phyloP scores from a whole-genome alignment of 371 early-diverging fungal genomes.

The Capillidium heterosporum region DNA sequence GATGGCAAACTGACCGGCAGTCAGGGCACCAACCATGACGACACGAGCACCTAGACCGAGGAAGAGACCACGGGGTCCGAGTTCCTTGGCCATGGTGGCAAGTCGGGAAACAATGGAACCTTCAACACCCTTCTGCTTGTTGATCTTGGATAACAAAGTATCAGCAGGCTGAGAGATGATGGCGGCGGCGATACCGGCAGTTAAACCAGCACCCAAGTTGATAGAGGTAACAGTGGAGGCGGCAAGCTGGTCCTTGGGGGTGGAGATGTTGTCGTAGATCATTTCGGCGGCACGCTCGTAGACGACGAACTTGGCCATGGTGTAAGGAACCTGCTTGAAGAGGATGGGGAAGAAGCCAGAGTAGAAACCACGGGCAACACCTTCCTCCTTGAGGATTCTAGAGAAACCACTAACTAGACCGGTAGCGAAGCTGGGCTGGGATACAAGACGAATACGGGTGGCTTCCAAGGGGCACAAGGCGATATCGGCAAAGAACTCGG shows the following conservation, averaged over 20 bases:
- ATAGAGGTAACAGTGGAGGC: constrained; percentile 36
- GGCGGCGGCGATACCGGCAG: constrained; percentile 83
- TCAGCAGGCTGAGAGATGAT: constrained; percentile 93
- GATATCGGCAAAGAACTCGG: constrained; percentile 87
- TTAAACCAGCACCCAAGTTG: constrained; percentile 71
- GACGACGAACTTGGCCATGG: constrained; percentile 88
- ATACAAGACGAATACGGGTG: constrained; percentile 58
- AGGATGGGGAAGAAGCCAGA: constrained; percentile 58
- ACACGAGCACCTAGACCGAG: constrained; percentile 47
- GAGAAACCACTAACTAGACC: constrained; percentile 42
- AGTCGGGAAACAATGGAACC: constrained; percentile 35
- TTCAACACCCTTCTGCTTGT: constrained; percentile 31
- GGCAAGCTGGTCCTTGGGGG: constrained; percentile 32
- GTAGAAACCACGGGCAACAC: constrained; percentile 50
- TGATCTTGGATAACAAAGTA: constrained; percentile 79
- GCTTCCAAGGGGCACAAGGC: constrained; percentile 66
- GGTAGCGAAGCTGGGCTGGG: constrained; percentile 46
- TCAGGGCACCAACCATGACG: constrained; percentile 55
- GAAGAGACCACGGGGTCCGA: constrained; percentile 41
- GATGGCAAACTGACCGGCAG: constrained; percentile 43
- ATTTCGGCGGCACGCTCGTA: constrained; percentile 53
- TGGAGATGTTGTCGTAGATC: constrained; percentile 22
- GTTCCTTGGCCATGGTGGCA: constrained; percentile 25
- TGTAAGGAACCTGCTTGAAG: constrained; percentile 71
- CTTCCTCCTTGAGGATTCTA: constrained; percentile 43